Percentiles rank a stretch among this genome's conserved stretches.
Evolutionary conservation across 257 asterid species (phyloP).

Genomic region (Jasminum sambac): DNA sequence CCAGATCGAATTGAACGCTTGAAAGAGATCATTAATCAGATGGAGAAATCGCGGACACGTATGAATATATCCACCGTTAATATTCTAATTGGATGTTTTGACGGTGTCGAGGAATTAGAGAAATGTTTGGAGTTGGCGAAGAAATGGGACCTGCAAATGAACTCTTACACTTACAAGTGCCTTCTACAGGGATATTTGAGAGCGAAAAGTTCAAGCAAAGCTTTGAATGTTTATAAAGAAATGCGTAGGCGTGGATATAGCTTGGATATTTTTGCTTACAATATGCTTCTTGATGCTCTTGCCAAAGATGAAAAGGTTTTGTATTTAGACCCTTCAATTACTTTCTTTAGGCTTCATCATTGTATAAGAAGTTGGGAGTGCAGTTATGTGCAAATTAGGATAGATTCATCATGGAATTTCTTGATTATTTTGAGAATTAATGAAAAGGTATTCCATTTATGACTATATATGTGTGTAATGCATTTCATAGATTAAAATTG

Average conservation of each 20-base stretch:
- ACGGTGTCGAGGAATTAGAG: slow-evolving; percentile 53
- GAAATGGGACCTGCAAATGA: slow-evolving; percentile 76
- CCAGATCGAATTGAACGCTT: slow-evolving; percentile 49
- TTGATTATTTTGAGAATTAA: background rate
- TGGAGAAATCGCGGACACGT: slow-evolving; percentile 37
- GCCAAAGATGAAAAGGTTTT: slow-evolving; percentile 77
- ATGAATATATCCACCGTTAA: slow-evolving; percentile 89
- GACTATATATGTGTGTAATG: background rate
- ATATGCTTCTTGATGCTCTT: slow-evolving; percentile 86
- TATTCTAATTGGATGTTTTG: slow-evolving; percentile 65
- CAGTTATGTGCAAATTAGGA: background rate
- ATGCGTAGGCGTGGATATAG: slow-evolving; percentile 65
- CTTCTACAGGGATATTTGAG: slow-evolving; percentile 84
- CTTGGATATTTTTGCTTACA: slow-evolving; percentile 74
- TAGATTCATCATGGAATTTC: background rate
- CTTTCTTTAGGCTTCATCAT: background rate
- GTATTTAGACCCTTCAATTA: background rate
- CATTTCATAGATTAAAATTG: background rate
- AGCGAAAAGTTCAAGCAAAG: slow-evolving; percentile 45
- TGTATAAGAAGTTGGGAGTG: background rate
- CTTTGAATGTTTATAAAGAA: slow-evolving; percentile 49
- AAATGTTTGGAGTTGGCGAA: slow-evolving; percentile 67
- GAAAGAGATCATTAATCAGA: slow-evolving; percentile 34
- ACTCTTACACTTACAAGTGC: slow-evolving; percentile 82
- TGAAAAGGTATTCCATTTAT: background rate